phyloP scores from a whole-genome alignment of 2,329 filamentous ascomycete genomes.

The Fusarium sp. region DNA sequence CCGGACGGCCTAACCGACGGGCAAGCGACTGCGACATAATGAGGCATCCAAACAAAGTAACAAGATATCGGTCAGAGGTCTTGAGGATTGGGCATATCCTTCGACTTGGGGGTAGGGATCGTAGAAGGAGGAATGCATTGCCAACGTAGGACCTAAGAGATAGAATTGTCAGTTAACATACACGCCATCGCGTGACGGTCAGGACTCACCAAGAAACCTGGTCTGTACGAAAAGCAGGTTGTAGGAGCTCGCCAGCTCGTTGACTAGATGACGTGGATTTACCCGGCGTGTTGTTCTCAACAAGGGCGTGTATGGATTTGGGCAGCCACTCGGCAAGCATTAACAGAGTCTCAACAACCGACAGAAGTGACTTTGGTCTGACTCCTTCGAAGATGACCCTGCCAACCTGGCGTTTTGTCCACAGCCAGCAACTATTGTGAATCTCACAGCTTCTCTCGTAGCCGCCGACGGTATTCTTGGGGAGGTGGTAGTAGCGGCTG shows the following conservation, averaged over 20 bases:
- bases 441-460: slow-evolving; percentile 18
- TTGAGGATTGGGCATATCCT: slow-evolving; percentile 4
- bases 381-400: slow-evolving; percentile 13
- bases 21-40: slow-evolving; percentile 18
- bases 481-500: slow-evolving; percentile 14
- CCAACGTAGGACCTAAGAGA: slow-evolving; percentile 12
- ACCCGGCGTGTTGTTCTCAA: not conserved
- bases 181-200: not conserved
- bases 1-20: slow-evolving; percentile 6
- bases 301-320: slow-evolving; percentile 8
- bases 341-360: slow-evolving; percentile 9
- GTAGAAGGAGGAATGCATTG: slow-evolving; percentile 14
- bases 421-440: slow-evolving; percentile 8
- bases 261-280: not conserved
- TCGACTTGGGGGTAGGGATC: not conserved
- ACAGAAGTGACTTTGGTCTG: slow-evolving; percentile 1
- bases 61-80: not conserved
- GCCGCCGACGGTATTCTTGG: not conserved
- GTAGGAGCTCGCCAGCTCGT: not conserved
- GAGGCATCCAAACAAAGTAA: not conserved
- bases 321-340: slow-evolving; percentile 17
- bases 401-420: slow-evolving; percentile 5
- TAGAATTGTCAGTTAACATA: fast-evolving
- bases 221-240: slow-evolving; percentile 16
- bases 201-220: slow-evolving; percentile 9